A percentile compares a stretch with the other conserved stretches of the same genome.
phyloP scores from a whole-genome alignment of 2,329 filamentous ascomycete genomes.

The Alternaria brassicicola region DNA sequence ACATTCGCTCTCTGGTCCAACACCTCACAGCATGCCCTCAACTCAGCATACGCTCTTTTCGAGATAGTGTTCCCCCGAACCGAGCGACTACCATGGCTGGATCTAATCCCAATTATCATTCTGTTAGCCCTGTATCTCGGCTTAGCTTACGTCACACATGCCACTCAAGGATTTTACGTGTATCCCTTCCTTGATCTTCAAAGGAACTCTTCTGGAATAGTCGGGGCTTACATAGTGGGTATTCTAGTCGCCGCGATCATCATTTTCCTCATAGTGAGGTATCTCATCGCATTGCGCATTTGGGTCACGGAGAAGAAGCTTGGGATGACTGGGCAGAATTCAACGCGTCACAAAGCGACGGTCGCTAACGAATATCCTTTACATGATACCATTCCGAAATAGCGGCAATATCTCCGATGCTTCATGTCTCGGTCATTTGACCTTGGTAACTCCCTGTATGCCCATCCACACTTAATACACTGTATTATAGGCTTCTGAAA shows the following conservation, averaged over 20 bases:
- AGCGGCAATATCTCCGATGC: neutral
- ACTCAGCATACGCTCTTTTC: slow-evolving; percentile 74
- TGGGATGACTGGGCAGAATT: slow-evolving; percentile 48
- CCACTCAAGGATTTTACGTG: slow-evolving; percentile 73
- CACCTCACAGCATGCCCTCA: slow-evolving; percentile 76
- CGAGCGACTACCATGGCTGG: slow-evolving; percentile 65
- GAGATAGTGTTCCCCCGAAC: slow-evolving; percentile 75
- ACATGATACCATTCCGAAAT: slow-evolving; percentile 27
- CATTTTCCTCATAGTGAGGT: slow-evolving; percentile 52
- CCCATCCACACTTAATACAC: neutral
- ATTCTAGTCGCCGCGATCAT: slow-evolving; percentile 50
- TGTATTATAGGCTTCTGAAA: neutral
- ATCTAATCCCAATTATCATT: slow-evolving; percentile 71
- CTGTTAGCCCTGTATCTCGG: slow-evolving; percentile 74
- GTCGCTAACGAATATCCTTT: slow-evolving; percentile 29
- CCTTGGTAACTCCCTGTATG: neutral
- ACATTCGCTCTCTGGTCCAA: slow-evolving; percentile 60
- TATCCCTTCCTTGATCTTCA: slow-evolving; percentile 75
- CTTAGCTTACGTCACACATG: slow-evolving; percentile 74
- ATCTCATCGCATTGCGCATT: slow-evolving; percentile 47
- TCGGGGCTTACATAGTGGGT: slow-evolving; percentile 68
- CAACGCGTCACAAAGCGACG: slow-evolving; percentile 15
- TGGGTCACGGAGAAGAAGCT: slow-evolving; percentile 55
- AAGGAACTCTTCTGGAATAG: slow-evolving; percentile 56
- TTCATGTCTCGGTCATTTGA: neutral